Percentiles rank a stretch among this genome's conserved stretches.
Conservation (phyloP, 306 rosid genomes). For the Arachis hypogaea region DNA sequence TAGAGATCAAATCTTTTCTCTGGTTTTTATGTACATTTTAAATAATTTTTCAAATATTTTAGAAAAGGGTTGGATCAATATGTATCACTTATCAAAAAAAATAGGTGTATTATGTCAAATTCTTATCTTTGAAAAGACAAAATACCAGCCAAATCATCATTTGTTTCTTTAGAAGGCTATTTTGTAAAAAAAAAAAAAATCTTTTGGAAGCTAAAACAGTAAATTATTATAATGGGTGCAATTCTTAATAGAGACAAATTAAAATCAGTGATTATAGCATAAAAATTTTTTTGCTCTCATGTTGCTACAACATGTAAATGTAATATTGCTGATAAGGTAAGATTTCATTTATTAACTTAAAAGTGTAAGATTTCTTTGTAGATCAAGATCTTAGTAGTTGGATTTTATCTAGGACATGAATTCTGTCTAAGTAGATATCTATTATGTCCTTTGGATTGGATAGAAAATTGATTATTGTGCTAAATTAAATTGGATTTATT, state of each 20-base stretch:
- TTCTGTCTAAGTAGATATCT: neutral
- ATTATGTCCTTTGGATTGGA: neutral
- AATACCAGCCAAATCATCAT: no score
- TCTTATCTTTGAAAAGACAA: no score
- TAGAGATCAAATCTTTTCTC: no score
- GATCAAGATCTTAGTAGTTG: neutral
- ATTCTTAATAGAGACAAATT: neutral
- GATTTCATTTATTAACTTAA: constrained; percentile 1
- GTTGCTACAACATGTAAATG: neutral
- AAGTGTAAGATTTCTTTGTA: neutral
- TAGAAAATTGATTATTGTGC: constrained; percentile 4
- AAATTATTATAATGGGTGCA: neutral
- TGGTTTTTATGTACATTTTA: no score
- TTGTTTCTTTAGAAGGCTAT: no score
- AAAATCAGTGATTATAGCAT: neutral
- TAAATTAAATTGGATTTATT: neutral
- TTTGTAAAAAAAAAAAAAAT: no score
- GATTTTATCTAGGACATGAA: neutral
- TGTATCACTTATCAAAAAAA: no score
- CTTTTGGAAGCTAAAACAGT: no score
- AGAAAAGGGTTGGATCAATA: no score
- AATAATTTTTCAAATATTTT: no score
- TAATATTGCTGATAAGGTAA: neutral
- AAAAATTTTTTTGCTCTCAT: neutral
- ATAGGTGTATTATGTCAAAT: no score